Evolutionary conservation across 306 rosid species (phyloP).

Genomic region (Cercis canadensis): DNA sequence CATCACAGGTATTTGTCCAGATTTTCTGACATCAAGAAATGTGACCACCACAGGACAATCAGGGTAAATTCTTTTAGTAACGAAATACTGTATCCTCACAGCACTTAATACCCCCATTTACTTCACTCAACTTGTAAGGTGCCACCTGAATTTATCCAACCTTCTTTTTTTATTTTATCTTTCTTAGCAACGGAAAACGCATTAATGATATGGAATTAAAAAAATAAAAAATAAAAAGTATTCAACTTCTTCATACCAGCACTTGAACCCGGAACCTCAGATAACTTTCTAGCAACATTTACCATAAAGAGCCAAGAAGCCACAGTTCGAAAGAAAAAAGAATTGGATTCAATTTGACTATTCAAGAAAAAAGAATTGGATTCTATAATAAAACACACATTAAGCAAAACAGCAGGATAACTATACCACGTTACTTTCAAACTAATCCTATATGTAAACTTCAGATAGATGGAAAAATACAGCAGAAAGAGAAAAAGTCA

Average conservation of each 20-base stretch:
- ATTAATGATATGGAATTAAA: background rate
- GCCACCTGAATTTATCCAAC: background rate
- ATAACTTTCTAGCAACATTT: too few species aligned
- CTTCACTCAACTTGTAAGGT: background rate
- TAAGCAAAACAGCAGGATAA: background rate
- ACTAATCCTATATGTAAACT: background rate
- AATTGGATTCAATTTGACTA: background rate
- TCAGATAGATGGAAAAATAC: background rate
- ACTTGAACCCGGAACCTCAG: too few species aligned
- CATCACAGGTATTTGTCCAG: too few species aligned
- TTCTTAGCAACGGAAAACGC: background rate
- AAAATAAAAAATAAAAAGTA: too few species aligned
- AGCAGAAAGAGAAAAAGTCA: background rate
- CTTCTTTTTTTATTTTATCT: background rate
- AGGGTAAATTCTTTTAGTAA: background rate
- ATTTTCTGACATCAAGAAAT: background rate
- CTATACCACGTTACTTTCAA: background rate
- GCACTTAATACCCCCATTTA: too few species aligned
- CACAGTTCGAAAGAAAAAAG: background rate
- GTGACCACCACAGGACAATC: background rate
- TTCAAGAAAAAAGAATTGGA: background rate
- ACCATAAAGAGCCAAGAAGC: too few species aligned
- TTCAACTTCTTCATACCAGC: too few species aligned
- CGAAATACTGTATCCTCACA: background rate
- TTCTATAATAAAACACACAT: background rate